Base-by-base conservation (phyloP, 192 early-diverging fungal species). In the Coemansia sp. region DNA sequence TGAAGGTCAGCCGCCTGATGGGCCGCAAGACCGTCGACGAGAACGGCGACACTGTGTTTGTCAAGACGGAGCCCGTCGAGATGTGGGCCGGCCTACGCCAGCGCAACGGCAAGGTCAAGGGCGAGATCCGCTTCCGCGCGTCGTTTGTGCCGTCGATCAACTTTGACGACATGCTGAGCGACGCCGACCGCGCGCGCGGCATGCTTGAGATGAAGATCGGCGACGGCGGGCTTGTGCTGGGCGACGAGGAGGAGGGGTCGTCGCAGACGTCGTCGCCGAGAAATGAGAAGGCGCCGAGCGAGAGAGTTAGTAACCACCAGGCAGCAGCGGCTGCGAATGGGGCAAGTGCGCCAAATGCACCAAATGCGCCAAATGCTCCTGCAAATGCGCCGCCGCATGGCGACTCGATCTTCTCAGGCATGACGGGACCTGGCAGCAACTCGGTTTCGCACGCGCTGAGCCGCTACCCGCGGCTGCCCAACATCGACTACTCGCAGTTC, bases 71-170 rank as follows among this genome's bases (percentile, higher is more conserved):
- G 56, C 80, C 69, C 7, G 48, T 74, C 10, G 71, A 64, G 67
- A 81, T 83, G 82, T 87, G 85, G 82, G 84, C 82, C 0, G 73
- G 78, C 17, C 62, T 87, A 59, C 80, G 74, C 27, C 83, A 85
- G 64, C 82, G 83, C 57, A 83, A 85, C 27, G 84, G 85, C 48
- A 77, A 79, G 37, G 66, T 57, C 50, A 87, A 85, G 66, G 87
- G 87, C 38, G 79, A 84, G 23, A 61, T 89, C n/a, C 58, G 83
- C 36, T 86, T 85, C 74, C 71, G 74, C 13, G 78, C 84, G 4
- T 73, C 82, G 30, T 88, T 89, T 68, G 65, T 75, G 55, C 84
- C 87, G 0, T 74, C 66, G n/a, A 80, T 83, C 55, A 80, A 75
- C 64, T 74, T 82, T 74, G 76, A 82, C 60, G 74, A 75, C 4